Evolutionary conservation across 2,329 filamentous ascomycete genomes (phyloP), one percentile per base, ranked within the genome.

Genomic region (Akanthomyces muscarius): DNA sequence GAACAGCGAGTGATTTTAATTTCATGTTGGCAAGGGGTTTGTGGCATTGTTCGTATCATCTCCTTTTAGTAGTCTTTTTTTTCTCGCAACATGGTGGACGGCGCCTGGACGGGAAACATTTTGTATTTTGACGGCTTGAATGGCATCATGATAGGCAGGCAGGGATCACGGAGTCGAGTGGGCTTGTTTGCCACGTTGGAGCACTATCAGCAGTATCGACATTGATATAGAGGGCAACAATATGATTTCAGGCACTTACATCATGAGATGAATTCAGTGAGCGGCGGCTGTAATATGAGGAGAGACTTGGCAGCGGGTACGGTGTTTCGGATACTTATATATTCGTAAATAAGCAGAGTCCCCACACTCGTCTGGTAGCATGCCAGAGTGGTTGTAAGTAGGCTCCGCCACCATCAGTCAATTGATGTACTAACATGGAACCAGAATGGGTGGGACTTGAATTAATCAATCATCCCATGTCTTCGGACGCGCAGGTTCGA

Each of bases 1-100:
- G 51, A 42, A 62, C 30, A 56, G 60, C 60, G 51, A 62, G 25
- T 63, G 48, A 54, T 63, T 57, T 58, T 56, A 30, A 18, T n/a
- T 57, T 52, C 21, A 28, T 25, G 55, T 11, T 33, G 30, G 25
- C 7, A 38, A 36, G 13, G 16, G 16, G 41, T 13, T 10, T 45
- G 38, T 36, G 18, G n/a, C 38, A 51, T 44, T 47, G 30, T 18
- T 55, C 33, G 42, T 25, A 62, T 21, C 38, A 41, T 41, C 38
- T 30, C 41, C 13, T 11, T 54, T 41, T 1, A 16, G 45, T 36
- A 23, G 28, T 28, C 21, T 62, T 48, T 30, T 42, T 55, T 8
- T 1, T 60, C n/a, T 50, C 4, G 41, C 33, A 21, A 52, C 48
- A 61, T 47, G 50, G 48, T 38, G 38, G 41, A 47, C 41, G 58